A percentile compares a stretch with the other conserved stretches of the same genome.
phyloP scores from a whole-genome alignment of 768 basidiomycete species.

The Mycena amicta region DNA sequence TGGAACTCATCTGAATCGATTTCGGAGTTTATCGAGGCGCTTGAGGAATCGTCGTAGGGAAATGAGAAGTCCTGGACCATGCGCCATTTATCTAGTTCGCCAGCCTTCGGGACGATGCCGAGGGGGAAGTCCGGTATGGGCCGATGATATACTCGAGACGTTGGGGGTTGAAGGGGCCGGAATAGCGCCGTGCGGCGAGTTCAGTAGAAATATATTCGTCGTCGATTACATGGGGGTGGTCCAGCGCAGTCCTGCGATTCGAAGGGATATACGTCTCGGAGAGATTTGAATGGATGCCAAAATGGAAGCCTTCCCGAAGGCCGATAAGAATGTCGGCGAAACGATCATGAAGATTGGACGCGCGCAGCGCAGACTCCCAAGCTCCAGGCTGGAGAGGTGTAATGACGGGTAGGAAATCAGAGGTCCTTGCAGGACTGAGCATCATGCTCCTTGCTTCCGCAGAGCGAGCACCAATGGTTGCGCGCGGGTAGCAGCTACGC shows the following conservation, averaged over 20 bases:
- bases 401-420: conserved; percentile 24
- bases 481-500: background rate
- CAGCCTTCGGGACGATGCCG: conserved; percentile 24
- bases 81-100: conserved; percentile 20
- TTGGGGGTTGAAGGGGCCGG: conserved; percentile 20
- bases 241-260: conserved; percentile 26
- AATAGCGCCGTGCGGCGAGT: conserved; percentile 11
- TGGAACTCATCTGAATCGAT: conserved; percentile 29
- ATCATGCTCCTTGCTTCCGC: conserved; percentile 13
- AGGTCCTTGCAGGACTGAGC: conserved; percentile 20
- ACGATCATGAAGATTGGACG: conserved; percentile 10
- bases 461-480: conserved; percentile 26
- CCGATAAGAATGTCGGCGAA: conserved; percentile 26
- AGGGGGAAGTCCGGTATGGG: conserved; percentile 26
- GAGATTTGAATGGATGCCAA: conserved; percentile 19
- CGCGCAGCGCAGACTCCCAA: conserved; percentile 21
- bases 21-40: conserved; percentile 28
- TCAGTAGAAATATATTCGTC: conserved; percentile 22
- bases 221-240: conserved; percentile 15
- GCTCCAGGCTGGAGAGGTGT: conserved; percentile 27
- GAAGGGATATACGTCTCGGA: conserved; percentile 20
- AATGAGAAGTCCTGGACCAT: conserved; percentile 29
- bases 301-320: conserved; percentile 28
- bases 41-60: conserved; percentile 11
- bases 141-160: conserved; percentile 23